Base-by-base conservation (phyloP, 2,329 filamentous ascomycete genomes). In the Colletotrichum eleusines region DNA sequence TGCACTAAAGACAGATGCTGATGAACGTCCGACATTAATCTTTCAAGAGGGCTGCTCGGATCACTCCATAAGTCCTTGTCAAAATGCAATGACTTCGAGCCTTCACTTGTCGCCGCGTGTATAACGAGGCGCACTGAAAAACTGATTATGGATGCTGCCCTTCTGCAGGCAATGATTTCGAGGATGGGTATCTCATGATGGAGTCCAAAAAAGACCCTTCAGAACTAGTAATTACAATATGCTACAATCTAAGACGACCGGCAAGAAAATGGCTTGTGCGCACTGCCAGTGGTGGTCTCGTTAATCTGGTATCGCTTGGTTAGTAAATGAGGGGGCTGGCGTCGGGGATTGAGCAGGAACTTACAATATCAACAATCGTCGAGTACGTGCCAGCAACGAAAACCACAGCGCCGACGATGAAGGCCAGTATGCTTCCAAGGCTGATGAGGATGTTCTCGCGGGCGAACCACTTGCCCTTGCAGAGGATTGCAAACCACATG, bases 301-400 rank as follows among this genome's bases (percentile, higher is more conserved):
- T 73, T 51, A 50, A 75, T 76, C 75, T 76, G 44, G 31, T 5
- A 11, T 18, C n/a, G 2, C 14, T 63, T 48, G 40, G 51, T 31
- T 4, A 31, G 48, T 20, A 14, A 51, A 31, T 23, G 20, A 20
- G 26, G 1, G n/a, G 14, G 12, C 20, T 18, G 33, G 2, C 2
- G n/a, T 3, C 14, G 14, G 1, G 9, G n/a, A 46, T 14, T 9
- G 35, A 31, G 14, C 23, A 9, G 16, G n/a, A 63, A 75, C 76
- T 75, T 74, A 78, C 76, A 70, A 78, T 78, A 57, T 78, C 76
- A 9, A 69, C 67, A 53, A 78, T 77, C 16, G 76, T 78, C 5
- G 77, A 75, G 58, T 77, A 78, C 7, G 76, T 78, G 26, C 77
- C 77, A 28, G 76, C 76, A 28, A 74, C 76, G 4, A 78, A 73